Conservation (phyloP, 257 asterid genomes). For the Lycium ferocissimum region DNA sequence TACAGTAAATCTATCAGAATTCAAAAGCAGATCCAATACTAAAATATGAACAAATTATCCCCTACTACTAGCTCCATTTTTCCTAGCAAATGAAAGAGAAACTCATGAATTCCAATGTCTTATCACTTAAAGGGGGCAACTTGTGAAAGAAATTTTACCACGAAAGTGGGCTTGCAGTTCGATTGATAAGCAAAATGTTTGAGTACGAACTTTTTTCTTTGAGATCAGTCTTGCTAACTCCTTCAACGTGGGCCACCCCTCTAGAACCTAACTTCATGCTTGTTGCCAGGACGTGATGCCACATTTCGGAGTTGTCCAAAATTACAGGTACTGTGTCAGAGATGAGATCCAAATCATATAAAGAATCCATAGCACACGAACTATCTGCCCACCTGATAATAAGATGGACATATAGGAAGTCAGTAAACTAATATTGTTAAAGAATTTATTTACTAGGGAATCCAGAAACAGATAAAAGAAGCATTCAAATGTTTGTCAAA, state of each 20-base stretch:
- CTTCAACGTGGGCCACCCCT: conserved; percentile 86
- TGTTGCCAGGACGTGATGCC: conserved; percentile 86
- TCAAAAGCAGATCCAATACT: conserved; percentile 44
- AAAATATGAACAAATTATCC: not conserved
- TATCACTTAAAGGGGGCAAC: not conserved
- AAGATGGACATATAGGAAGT: conserved; percentile 29
- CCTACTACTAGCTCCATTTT: conserved; percentile 19
- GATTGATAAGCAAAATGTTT: conserved; percentile 82
- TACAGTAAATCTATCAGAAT: conserved; percentile 62
- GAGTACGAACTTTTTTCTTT: conserved; percentile 60
- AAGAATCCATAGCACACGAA: conserved; percentile 79
- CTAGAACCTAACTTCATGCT: conserved; percentile 93
- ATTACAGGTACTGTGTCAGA: conserved; percentile 78
- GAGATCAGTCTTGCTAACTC: conserved; percentile 70
- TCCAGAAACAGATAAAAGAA: not conserved
- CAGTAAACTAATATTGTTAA: not conserved
- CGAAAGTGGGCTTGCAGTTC: conserved; percentile 91
- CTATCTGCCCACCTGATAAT: conserved; percentile 75
- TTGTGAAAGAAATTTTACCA: conserved; percentile 54
- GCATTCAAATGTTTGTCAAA: not conserved
- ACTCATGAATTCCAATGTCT: no score
- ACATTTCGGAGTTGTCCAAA: conserved; percentile 80
- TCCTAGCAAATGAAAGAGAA: conserved; percentile 11
- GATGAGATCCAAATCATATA: conserved; percentile 82
- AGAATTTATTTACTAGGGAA: not conserved